Conservation (phyloP, 108 stramenopile species). For the Nitzschia sp. region DNA sequence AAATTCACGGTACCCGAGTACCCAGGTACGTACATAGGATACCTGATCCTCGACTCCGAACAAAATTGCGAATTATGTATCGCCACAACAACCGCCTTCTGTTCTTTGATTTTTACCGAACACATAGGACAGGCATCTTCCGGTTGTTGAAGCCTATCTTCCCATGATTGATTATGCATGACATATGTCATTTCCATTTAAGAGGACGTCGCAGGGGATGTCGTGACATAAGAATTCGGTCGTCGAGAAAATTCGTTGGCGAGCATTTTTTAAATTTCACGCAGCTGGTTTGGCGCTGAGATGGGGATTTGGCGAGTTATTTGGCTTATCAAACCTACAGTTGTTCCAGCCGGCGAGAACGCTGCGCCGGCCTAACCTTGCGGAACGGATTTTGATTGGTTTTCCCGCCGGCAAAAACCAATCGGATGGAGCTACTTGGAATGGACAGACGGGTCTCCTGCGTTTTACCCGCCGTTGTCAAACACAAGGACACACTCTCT, state of each 20-base stretch:
- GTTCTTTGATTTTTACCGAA: too few relatives aligned
- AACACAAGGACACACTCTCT: background rate
- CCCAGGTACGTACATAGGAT: too few relatives aligned
- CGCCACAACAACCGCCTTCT: too few relatives aligned
- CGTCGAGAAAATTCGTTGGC: slow-evolving; percentile 11
- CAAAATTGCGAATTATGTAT: too few relatives aligned
- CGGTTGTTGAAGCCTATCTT: too few relatives aligned
- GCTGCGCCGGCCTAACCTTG: background rate
- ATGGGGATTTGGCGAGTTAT: background rate
- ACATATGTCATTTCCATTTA: too few relatives aligned
- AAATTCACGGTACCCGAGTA: too few relatives aligned
- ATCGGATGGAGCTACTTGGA: background rate
- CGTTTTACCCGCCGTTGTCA: background rate
- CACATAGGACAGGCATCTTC: too few relatives aligned
- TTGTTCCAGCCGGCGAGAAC: background rate
- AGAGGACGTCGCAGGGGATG: too few relatives aligned
- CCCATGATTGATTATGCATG: too few relatives aligned
- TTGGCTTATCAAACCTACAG: background rate
- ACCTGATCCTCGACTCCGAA: too few relatives aligned
- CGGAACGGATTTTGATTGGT: slow-evolving; percentile 5
- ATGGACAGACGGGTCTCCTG: background rate
- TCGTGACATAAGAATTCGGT: too few relatives aligned
- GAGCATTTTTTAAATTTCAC: slow-evolving; percentile 1
- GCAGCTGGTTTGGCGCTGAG: background rate
- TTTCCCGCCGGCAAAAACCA: background rate